Evolutionary conservation across 352 stramenopile species (phyloP), one percentile per base, ranked within the genome.

Genomic region (Globisporangium camurandrum): DNA sequence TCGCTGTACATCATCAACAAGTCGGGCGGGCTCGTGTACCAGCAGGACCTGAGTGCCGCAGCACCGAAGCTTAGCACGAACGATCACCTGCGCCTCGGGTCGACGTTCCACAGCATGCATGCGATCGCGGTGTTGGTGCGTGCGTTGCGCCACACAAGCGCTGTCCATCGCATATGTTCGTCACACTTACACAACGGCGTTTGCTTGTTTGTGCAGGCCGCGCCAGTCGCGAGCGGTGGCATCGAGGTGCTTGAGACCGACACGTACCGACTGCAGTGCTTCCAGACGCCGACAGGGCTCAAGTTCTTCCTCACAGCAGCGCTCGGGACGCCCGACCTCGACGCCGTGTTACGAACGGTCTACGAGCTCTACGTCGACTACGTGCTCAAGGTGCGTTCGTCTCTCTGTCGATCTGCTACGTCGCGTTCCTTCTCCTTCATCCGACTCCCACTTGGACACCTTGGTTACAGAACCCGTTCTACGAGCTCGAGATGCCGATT

Each of bases 361-460:
- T 97, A 97, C 64, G 88, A 97, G 51, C 61, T 97, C n/a, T 97
- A 96, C 62, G 76, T 95, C 33, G 91, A 97, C 76, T 97, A 95
- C 52, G 91, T 97, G 52, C 87, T 97, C 56, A 97, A 97, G 84
- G 86, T 91, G 57, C 6, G 46, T 30, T 4, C 3, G 7, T 22
- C 5, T 24, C 9, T 9, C 19, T 44, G n/a, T 4, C 27, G 4
- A 34, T 19, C 33, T 39, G 7, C 23, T 6, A 8, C 33, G 24
- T 19, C 16, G 4, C 11, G 11, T 38, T 38, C 11, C 33, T 14
- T 38, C 7, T 14, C 33, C 7, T 14, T n/a, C 33, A n/a, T 3
- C 14, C 33, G 9, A 16, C 14, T 16, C 11, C 33, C 14, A 37
- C 31, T 4, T 17, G 19, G 14, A 40, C 10, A 11, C 24, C 16